Base-by-base conservation (phyloP, 305 asterid genomes). In the Andrographis paniculata region DNA sequence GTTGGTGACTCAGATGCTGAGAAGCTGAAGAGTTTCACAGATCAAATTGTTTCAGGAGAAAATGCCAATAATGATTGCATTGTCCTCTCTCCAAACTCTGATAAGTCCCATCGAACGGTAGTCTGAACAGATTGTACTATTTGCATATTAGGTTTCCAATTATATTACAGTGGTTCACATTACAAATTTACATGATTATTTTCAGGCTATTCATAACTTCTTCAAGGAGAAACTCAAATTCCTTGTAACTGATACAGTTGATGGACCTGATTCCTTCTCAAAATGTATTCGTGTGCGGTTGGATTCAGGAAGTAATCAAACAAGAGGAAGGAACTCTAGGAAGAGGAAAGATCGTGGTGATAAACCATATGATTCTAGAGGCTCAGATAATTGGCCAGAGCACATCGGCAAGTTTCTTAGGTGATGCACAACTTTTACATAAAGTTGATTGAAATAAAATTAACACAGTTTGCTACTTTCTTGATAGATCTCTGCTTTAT, bases 151-250 rank as follows among this genome's bases (percentile, higher is more conserved):
- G 54, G 53, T 52, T 28, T 52, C 20, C 20, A 45, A 28, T 17
- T 42, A 20, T 49, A 8, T 45, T 44, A 18, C 58, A 21, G 9
- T 27, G 41, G 20, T 45, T 74, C 48, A 61, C 49, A 38, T 17
- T 20, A n/a, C n/a, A n/a, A n/a, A n/a, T n/a, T n/a, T n/a, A 56
- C 42, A 18, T 37, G 18, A 31, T 42, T 68, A 33, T 50, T 80
- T 80, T 59, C 86, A 89, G 98, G 94, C 79, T 41, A 50, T 91
- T 62, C 99, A 91, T 63, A 83, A 80, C 70, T 86, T 86, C 74
- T 86, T 91, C 78, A 91, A 91, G 72, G 87, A 86, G 75, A 76
- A 61, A 58, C 46, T 91, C 78, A 86, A 75, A 21, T 80, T 91
- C 68, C 84, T 91, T 53, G 94, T 86, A 42, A 78, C 96, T 23